Evolutionary conservation across 495 filamentous ascomycete species (phyloP).

Genomic region (Penicillium maclennaniae): DNA sequence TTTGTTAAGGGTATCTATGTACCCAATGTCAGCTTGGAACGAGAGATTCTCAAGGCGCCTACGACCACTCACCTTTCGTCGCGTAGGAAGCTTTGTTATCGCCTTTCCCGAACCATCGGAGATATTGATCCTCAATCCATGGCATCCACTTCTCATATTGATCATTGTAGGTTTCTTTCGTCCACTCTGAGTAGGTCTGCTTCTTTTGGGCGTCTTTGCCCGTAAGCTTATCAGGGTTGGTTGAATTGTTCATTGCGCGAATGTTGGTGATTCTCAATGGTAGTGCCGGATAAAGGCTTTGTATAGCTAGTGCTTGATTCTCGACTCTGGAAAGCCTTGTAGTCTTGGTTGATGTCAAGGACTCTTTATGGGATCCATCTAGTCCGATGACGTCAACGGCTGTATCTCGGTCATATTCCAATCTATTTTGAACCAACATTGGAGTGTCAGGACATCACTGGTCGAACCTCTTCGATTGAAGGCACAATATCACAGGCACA

Average conservation of each 20-base stretch:
- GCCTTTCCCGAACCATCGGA: slow-evolving; percentile 61
- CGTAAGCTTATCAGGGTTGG: not conserved
- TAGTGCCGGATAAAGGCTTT: no score
- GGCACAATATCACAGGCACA: no score
- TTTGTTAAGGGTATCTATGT: slow-evolving; percentile 57
- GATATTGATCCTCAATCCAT: slow-evolving; percentile 69
- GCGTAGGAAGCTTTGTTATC: slow-evolving; percentile 69
- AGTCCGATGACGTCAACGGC: no score
- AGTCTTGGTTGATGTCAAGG: no score
- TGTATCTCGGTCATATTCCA: no score
- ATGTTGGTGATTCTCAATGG: no score
- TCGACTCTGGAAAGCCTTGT: no score
- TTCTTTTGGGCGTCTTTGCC: slow-evolving; percentile 8
- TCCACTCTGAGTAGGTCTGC: slow-evolving; percentile 49
- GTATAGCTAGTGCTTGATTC: no score
- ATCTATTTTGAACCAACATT: no score
- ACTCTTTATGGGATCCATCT: no score
- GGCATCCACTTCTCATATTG: slow-evolving; percentile 72
- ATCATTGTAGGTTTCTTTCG: slow-evolving; percentile 54
- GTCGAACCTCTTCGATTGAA: no score
- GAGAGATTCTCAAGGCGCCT: not conserved
- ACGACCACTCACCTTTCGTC: slow-evolving; percentile 48
- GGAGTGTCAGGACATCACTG: no score
- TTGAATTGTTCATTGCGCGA: slow-evolving; percentile 2
- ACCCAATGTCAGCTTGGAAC: not conserved